Base-by-base conservation (phyloP, 2,329 filamentous ascomycete genomes). In the Penicillium sp. region DNA sequence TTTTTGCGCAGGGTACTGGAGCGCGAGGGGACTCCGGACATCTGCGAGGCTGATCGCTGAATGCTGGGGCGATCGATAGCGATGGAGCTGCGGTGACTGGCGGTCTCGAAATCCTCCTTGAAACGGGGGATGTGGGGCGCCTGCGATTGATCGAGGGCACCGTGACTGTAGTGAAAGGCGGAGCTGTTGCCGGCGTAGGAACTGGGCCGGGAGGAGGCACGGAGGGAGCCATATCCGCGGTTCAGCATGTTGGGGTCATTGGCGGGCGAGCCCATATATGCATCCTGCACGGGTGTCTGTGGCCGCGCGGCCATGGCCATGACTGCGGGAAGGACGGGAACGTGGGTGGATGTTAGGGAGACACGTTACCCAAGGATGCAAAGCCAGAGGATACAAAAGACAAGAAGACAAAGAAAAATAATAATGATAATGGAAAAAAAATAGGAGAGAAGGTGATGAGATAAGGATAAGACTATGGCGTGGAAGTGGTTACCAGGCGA, bases 1-100 rank as follows among this genome's bases (percentile, higher is more conserved):
- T 89, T 93, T 78, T 97, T 97, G 76, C 89, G 93, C 60, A 97
- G 77, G 0, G 91, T 96, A 52, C 89, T 88, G 53, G 78, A 78
- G 49, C 83, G 64, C 15, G 72, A 70, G 13, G 73, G 72, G 4
- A 67, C 64, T 20, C 68, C 64, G 28, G 74, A 76, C 57, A 72
- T 65, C 44, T 72, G 68, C 28, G 74, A 76, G 45, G 64, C 64
- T 18, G 69, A 69, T 12, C 70, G 68, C 40, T 70, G 71, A 37
- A 73, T 50, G 20, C 60, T 63, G 28, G 57, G 49, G 13, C 55
- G 53, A 38, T 72, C 70, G 31, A 66, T 51, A 4, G 70, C 70
- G 31, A 66, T 52, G 6, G 71, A 72, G 42, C 62, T 66, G 46
- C 66, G 65, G 38, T 65, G 68, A 44, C 68, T 70, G 52, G 52